Evolutionary conservation across 78 protist species (phyloP), one percentile per base, ranked within the genome.

Genomic region (Goniomonas avonlea): DNA sequence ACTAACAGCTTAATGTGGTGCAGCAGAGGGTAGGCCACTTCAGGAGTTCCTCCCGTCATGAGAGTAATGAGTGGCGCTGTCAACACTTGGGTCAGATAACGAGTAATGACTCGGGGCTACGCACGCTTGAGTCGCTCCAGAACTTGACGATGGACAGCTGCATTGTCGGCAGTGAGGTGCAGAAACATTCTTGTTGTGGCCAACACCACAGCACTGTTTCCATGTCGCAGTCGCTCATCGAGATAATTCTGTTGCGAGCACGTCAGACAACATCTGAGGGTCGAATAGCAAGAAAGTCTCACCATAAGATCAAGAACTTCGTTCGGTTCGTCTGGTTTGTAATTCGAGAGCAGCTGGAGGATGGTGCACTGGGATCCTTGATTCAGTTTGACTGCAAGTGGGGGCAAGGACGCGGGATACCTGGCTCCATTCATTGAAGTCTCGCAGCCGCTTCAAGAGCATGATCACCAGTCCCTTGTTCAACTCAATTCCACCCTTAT

Each of bases 381-480:
- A 11, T 11, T 17, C 35, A 34, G 32, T 11, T 15, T 61, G 11
- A 23, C 20, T n/a, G n/a, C n/a, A n/a, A n/a, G 90, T 17, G 31
- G 79, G 60, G 5, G 83, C 81, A 27, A 93, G 39, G 3, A 89
- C 74, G 20, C 38, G 29, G 35, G n/a, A n/a, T n/a, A 77, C 41
- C 74, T 79, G 89, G 29, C 84, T 63, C 94, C 96, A 93, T 83
- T 94, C 98, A 61, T 84, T 80, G 77, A 91, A 76, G 9, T 87
- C 89, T 31, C 43, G 73, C 34, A 91, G 79, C 34, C 85, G 75
- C 7, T 75, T 55, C 50, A 82, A 59, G 77, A 85, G 79, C 58
- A 89, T 83, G 31, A 60, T 32, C 8, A 81, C 63, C 0, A 91
- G 32, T n/a, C 32, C 18, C 25, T 27, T 68, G 59, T 82, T 79